These are phyloP conservation scores for Lepidium sativum DNA, from an alignment of 345 rosid species.

Conservation along the genomic window DNA sequence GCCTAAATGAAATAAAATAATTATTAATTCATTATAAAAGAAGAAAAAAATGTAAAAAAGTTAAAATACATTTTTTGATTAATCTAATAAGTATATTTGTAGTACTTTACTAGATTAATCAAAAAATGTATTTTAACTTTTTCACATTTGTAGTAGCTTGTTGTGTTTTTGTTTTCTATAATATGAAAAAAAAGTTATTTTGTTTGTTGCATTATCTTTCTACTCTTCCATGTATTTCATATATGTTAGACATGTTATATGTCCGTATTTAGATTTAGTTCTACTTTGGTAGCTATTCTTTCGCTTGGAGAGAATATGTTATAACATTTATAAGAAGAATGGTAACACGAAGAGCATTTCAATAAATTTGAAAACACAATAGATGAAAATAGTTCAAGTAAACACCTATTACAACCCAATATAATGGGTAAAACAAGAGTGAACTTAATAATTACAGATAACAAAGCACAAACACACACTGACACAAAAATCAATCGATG, in stretches of 20 bases:
- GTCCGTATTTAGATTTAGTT: background rate
- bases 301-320: background rate
- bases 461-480: too few species aligned
- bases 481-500: background rate
- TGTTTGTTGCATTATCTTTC: background rate
- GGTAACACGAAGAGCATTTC: too few species aligned
- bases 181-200: conserved; percentile 1
- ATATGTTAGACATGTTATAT: background rate
- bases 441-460: conserved; percentile 2
- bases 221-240: background rate
- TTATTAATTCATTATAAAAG: conserved; percentile 4
- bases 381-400: background rate
- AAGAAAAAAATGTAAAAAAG: background rate
- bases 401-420: background rate
- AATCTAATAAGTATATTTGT: background rate
- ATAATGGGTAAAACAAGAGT: background rate
- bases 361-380: too few species aligned
- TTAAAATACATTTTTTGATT: conserved; percentile 6
- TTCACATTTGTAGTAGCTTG: conserved; percentile 7
- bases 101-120: conserved; percentile 1
- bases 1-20: too few species aligned
- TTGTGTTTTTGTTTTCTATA: background rate
- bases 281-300: background rate
- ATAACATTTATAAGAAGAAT: background rate
- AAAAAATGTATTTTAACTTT: too few species aligned